Base-by-base conservation (phyloP, 2,329 filamentous ascomycete species). In the Teratosphaeria epicoccoides region DNA sequence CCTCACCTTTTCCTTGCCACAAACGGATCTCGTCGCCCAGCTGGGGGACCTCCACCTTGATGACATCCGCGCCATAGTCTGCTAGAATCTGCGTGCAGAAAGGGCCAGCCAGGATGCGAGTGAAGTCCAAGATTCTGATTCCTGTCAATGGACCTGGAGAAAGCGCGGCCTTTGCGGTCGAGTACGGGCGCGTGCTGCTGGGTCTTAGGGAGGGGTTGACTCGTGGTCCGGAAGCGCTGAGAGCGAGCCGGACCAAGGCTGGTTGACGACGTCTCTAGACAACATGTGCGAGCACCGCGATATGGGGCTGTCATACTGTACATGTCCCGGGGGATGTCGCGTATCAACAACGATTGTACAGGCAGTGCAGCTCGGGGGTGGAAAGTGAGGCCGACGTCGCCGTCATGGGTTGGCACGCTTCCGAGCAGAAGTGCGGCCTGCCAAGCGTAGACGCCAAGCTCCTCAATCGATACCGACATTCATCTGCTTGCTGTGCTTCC, bases 41-140 rank as follows among this genome's bases (percentile, higher is more conserved):
- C 20, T 54, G 52, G 10, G 58, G 58, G 37, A 61, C 55, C 51
- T 65, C 63, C 43, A 65, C 58, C 55, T 65, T 65, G 54, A 63
- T 61, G 25, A 65, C 61, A 24, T 63, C 59, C 17, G 63, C 62
- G 22, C 63, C 63, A 50, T 65, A 65, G 55, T 65, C 63, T 45
- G 63, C 60, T 24, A 65, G 57, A 24, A 64, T 63, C 37, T 63
- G 60, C 2, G 61, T 59, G 44, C 59, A 61, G 48, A 62, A 63
- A 26, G 61, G 61, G 6, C 56, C 59, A 11, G 59, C 59, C n/a
- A 61, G 58, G 46, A 63, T 61, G 29, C 61, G 61, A 33, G 55
- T 53, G 50, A 63, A 60, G 50, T 63, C 61, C 5, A 63, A 54
- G 20, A 63, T 52, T 11, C 51, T 52, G 24, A 63, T 51, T 26